Base-by-base conservation (phyloP, 2,329 filamentous ascomycete genomes). In the Sporothrix pallida region DNA sequence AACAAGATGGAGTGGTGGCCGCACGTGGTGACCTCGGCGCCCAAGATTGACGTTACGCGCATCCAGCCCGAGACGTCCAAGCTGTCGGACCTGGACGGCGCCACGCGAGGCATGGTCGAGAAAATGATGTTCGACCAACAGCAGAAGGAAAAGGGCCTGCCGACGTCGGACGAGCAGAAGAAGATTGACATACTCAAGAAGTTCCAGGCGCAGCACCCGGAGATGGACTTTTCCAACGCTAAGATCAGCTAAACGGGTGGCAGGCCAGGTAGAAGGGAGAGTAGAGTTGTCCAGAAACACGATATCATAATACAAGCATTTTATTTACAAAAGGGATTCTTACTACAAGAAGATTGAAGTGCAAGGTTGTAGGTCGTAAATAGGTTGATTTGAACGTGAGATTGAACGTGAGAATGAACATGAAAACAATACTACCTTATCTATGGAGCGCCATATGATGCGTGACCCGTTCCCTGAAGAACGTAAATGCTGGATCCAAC, bases 111-210 rank as follows among this genome's bases (percentile, higher is more conserved):
- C 74, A 98, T 99, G 95, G 96, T 99, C 62, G 96, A 99, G 90
- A 99, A 99, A 89, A 99, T 99, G 96, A 99, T 99, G 96, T 99
- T 89, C 80, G 96, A 99, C 85, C 96, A 99, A 87, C 88, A 93
- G 77, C 95, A 98, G 86, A 99, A 99, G 89, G 95, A 98, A 86
- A 86, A 88, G 83, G 96, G 96, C 4, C 88, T 92, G 82, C 93
- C 94, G 65, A 94, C 92, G 13, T 97, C 93, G 77, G 96, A 98
- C 78, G 96, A 99, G 86, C 91, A 97, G 87, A 93, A 95, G 87
- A 98, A 98, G 88, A 84, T 90, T 80, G 95, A 99, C 73, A 91
- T 99, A 79, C 84, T 99, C 81, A 92, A 93, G 84, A 94, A 97
- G 85, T 98, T 99, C 84, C 92, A 98, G 88, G 86, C 85, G 70